These are phyloP conservation scores for Podospora bellae-mahoneyi DNA, from an alignment of 495 filamentous ascomycete species.

Conservation along the genomic window DNA sequence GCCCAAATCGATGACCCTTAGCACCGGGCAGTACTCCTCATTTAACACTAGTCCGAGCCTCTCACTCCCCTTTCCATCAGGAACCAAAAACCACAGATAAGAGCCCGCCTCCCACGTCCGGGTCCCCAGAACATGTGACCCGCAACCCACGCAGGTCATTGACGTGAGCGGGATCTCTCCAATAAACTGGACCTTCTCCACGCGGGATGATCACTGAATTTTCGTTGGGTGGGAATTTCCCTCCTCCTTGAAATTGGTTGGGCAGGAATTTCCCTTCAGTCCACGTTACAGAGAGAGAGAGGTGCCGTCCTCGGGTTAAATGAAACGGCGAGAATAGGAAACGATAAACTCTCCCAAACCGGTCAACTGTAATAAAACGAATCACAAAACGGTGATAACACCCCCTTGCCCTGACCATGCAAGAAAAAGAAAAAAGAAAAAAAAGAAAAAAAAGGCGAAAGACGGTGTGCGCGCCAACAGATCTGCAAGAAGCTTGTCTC, in stretches of 20 bases:
- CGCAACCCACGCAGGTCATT: slow-evolving; percentile 21
- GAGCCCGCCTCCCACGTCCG: not conserved
- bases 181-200: not conserved
- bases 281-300: too few relatives aligned
- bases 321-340: not conserved
- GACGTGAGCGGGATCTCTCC: not conserved
- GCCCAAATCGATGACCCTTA: not conserved
- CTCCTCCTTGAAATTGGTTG: not conserved
- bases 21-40: not conserved
- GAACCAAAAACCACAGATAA: not conserved
- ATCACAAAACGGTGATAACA: not conserved
- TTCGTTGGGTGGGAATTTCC: not conserved
- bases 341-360: not conserved
- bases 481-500: slow-evolving; percentile 21
- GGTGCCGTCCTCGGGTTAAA: not conserved
- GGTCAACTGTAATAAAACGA: not conserved
- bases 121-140: slow-evolving; percentile 20
- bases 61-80: not conserved
- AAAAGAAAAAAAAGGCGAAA: not conserved
- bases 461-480: slow-evolving; percentile 8
- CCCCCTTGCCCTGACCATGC: not conserved
- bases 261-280: not conserved
- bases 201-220: not conserved
- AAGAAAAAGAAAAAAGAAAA: too few relatives aligned
- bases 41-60: not conserved